Conservation (phyloP, 805 yeast genomes). For the Citeromyces matritensis region DNA sequence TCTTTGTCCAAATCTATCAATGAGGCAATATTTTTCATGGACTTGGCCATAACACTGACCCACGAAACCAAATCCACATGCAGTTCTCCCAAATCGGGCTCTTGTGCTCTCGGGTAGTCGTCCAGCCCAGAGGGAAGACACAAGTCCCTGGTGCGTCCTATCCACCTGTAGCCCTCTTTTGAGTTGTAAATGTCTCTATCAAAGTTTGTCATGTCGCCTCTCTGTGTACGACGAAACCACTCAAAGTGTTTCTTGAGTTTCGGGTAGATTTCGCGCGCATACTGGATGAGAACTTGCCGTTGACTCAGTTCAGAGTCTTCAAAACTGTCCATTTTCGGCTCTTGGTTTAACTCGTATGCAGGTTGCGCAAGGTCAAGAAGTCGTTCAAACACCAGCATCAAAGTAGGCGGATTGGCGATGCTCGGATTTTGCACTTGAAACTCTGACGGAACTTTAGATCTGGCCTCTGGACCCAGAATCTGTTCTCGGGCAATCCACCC, state of each 20-base stretch:
- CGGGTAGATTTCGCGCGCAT: conserved; percentile 60
- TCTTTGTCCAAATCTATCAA: conserved; percentile 47
- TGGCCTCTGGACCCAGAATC: conserved; percentile 81
- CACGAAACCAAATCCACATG: conserved; percentile 84
- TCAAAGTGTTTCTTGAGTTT: conserved; percentile 61
- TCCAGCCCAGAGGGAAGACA: conserved; percentile 90
- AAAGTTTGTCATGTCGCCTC: conserved; percentile 59
- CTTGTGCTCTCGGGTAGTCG: conserved; percentile 80
- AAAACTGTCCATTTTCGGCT: conserved; percentile 6
- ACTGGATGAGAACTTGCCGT: conserved; percentile 42
- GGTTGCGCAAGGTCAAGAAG: conserved; percentile 29
- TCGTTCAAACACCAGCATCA: conserved; percentile 58
- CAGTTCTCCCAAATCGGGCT: conserved; percentile 78
- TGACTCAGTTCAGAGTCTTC: conserved; percentile 20
- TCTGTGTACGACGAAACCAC: conserved; percentile 75
- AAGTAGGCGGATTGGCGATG: conserved; percentile 91
- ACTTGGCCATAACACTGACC: conserved; percentile 85
- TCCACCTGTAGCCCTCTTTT: conserved; percentile 77
- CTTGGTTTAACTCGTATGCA: conserved; percentile 10
- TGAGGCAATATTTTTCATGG: conserved; percentile 62
- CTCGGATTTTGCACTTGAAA: conserved; percentile 79
- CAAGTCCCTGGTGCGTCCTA: conserved; percentile 76
- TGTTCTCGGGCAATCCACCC: conserved; percentile 98
- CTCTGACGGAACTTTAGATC: conserved; percentile 73
- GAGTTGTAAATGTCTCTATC: conserved; percentile 37